These are phyloP conservation scores for Claviceps citrina DNA, from an alignment of 2,329 filamentous ascomycete species.

Conservation along the genomic window DNA sequence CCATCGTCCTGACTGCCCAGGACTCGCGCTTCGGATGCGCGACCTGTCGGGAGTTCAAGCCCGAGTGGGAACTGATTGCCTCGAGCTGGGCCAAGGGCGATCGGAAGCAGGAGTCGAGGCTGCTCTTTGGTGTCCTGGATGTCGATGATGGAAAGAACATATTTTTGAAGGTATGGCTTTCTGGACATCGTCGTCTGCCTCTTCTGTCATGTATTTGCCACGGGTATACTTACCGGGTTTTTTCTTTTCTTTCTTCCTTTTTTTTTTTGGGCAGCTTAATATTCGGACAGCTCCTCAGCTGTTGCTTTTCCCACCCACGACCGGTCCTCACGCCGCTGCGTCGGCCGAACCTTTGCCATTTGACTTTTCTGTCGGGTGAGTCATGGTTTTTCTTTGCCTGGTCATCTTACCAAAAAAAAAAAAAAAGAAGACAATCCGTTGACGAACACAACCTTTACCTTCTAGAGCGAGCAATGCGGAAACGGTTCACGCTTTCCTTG, in stretches of 20 bases:
- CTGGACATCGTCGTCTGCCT: no score
- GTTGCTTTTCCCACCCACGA: slow-evolving; percentile 71
- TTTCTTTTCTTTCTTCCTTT: neutral
- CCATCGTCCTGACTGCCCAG: slow-evolving; percentile 73
- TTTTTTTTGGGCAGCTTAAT: slow-evolving; percentile 45
- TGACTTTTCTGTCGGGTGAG: slow-evolving; percentile 71
- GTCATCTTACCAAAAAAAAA: neutral
- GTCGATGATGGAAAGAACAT: slow-evolving; percentile 70
- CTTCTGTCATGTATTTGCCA: no score
- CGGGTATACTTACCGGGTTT: no score
- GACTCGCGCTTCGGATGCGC: slow-evolving; percentile 72
- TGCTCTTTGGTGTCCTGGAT: slow-evolving; percentile 75
- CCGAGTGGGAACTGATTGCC: slow-evolving; percentile 78
- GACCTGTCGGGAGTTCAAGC: slow-evolving; percentile 79
- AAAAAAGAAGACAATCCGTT: neutral
- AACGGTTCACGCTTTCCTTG: slow-evolving; percentile 62
- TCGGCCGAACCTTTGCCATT: slow-evolving; percentile 58
- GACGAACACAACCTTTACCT: neutral
- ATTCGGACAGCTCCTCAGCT: slow-evolving; percentile 90
- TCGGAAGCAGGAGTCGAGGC: slow-evolving; percentile 52
- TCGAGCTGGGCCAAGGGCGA: slow-evolving; percentile 81
- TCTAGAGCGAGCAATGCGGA: slow-evolving; percentile 59
- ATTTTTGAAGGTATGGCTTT: slow-evolving; percentile 61
- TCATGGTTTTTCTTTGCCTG: slow-evolving; percentile 2
- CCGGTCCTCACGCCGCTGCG: slow-evolving; percentile 60